Conservation (phyloP, 1,284 basidiomycete genomes). For the Fomes fomentarius region DNA sequence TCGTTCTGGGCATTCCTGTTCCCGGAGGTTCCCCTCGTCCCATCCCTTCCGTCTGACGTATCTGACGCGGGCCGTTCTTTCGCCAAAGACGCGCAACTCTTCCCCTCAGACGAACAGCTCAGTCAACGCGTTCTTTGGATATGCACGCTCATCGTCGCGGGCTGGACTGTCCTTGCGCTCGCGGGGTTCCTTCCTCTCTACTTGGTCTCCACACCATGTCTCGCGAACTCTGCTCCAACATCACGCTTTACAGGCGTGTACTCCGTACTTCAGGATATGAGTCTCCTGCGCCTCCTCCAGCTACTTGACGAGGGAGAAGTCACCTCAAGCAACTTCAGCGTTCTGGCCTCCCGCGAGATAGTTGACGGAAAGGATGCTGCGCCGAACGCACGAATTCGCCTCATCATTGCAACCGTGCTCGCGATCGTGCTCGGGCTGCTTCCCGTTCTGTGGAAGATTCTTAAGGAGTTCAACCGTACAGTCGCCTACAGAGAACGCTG, state of each 20-base stretch:
- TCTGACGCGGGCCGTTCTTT: conserved; percentile 55
- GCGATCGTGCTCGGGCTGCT: conserved; percentile 61
- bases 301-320: conserved; percentile 55
- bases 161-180: conserved; percentile 69
- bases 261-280: conserved; percentile 75
- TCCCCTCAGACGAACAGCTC: conserved; percentile 75
- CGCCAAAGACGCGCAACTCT: conserved; percentile 52
- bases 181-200: conserved; percentile 73
- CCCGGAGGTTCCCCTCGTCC: conserved; percentile 69
- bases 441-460: conserved; percentile 68
- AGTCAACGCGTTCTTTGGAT: conserved; percentile 69
- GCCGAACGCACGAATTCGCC: conserved; percentile 54
- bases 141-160: conserved; percentile 61
- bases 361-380: conserved; percentile 43
- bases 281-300: conserved; percentile 69
- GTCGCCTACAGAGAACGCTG: conserved; percentile 61
- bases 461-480: conserved; percentile 63
- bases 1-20: conserved; percentile 68
- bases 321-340: conserved; percentile 28
- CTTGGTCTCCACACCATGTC: conserved; percentile 67
- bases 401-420: conserved; percentile 70
- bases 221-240: conserved; percentile 51
- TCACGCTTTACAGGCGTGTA: conserved; percentile 59
- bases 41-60: conserved; percentile 56
- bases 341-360: conserved; percentile 29